Evolutionary conservation across 192 early-diverging fungal genomes (phyloP), one percentile per base, ranked within the genome.

Genomic region (Podila epigama): DNA sequence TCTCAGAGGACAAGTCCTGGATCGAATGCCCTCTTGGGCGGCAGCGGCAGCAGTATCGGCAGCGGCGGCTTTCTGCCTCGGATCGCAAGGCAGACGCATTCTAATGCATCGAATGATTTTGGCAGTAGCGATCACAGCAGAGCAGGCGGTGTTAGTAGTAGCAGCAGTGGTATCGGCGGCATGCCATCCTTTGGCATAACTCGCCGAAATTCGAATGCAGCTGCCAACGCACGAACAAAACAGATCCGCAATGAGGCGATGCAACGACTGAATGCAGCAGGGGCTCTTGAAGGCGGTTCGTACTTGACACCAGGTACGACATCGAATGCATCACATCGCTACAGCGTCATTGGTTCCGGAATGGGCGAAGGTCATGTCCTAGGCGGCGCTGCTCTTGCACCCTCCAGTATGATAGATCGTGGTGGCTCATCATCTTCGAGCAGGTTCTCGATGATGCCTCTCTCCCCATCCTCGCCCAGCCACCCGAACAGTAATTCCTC

Each of bases 221-320:
- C 18, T 25, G 52, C 27, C 58, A 55, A 66, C 22, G 22, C 58
- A 5, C 48, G 64, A 35, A 66, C 63, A 40, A 75, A 62, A 35
- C 71, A 75, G 40, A 35, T 66, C 12, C 35, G 64, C 25, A 57
- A 60, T 32, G 71, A 75, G 16, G 63, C 64, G 4, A 60, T 66
- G 40, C 58, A 75, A 11, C 58, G 71, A 5, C 35, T 66, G 27
- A 66, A 57, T 20, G 34, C 44, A 4, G 44, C 44, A 9, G 44
- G 44, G 25, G 25, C 44, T 8, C n/a, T 48, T 22, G 44, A 48
- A 22, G 44, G 44, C 11, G 44, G 44, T 22, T 22, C 44, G 3
- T 48, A 48, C 44, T 22, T 48, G 20, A 48, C 44, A 5, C 44
- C 44, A 18, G 44, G 12, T 15, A 1, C 44, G 1, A 10, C 44